Conservation (phyloP, 2,329 filamentous ascomycete species). For the Didymella pinodella region DNA sequence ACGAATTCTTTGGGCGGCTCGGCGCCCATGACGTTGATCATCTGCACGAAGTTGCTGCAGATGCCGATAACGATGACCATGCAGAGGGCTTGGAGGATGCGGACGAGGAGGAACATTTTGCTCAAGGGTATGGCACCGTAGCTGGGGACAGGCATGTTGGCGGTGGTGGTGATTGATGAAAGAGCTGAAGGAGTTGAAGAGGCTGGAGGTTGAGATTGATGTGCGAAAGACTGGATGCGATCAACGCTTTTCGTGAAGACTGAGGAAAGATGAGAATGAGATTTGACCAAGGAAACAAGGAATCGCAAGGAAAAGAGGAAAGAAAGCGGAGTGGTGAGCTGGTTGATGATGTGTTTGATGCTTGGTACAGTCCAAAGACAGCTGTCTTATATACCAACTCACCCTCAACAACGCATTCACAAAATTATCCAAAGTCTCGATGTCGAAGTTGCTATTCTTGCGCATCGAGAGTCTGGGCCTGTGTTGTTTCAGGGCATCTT, state of each 20-base stretch:
- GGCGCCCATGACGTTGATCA: constrained; percentile 72
- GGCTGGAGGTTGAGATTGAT: neutral
- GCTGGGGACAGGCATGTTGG: constrained; percentile 62
- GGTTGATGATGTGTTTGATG: constrained; percentile 47
- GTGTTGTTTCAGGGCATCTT: constrained; percentile 47
- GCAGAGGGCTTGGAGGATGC: constrained; percentile 73
- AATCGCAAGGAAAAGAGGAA: constrained; percentile 40
- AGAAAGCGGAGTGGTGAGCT: constrained; percentile 46
- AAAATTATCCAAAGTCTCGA: constrained; percentile 11
- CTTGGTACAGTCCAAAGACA: constrained; percentile 11
- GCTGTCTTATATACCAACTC: constrained; percentile 21
- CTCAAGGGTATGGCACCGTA: constrained; percentile 74
- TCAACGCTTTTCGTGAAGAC: constrained; percentile 18
- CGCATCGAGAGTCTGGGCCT: constrained; percentile 37
- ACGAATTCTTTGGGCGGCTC: constrained; percentile 76
- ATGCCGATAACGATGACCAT: constrained; percentile 83
- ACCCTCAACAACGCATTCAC: constrained; percentile 10
- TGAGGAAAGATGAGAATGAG: constrained; percentile 28
- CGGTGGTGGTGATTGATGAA: constrained; percentile 1
- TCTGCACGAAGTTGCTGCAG: constrained; percentile 79
- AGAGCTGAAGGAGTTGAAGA: constrained; percentile 10
- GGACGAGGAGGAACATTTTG: constrained; percentile 77
- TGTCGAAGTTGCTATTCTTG: constrained; percentile 44
- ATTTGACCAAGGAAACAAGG: constrained; percentile 44
- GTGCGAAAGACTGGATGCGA: constrained; percentile 11